Percentiles rank a stretch among this genome's conserved stretches.
phyloP scores from a whole-genome alignment of 345 rosid species.

The Salix udensis region DNA sequence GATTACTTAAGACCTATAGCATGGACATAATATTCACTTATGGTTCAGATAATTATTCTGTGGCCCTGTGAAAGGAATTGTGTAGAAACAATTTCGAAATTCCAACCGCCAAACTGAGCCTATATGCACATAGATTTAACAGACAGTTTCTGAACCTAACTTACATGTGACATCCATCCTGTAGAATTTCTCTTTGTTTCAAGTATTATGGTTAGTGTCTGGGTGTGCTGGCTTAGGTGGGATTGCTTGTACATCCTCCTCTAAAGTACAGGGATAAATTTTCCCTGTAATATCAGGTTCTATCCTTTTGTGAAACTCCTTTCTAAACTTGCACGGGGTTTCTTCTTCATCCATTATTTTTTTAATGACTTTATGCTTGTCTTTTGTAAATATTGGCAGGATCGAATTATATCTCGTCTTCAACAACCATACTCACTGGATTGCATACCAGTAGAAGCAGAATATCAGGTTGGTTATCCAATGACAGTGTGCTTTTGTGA shows the following conservation, averaged over 20 bases:
- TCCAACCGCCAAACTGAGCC: background rate
- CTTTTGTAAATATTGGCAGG: conserved; percentile 42
- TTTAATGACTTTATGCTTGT: background rate
- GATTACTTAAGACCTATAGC: background rate
- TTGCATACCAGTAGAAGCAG: conserved; percentile 99
- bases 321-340: background rate
- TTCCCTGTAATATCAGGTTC: background rate
- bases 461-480: conserved; percentile 67
- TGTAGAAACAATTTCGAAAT: background rate
- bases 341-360: background rate
- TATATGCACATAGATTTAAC: background rate
- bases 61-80: background rate
- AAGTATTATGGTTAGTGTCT: background rate
- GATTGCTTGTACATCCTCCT: background rate
- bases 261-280: background rate
- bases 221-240: background rate
- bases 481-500: background rate
- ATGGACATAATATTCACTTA: background rate
- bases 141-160: background rate
- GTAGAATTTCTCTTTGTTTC: background rate
- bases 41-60: background rate
- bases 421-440: conserved; percentile 97
- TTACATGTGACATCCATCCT: background rate
- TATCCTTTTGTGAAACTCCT: background rate
- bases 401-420: conserved; percentile 95